Evolutionary conservation across 208 protist genomes (phyloP).

Genomic region (Leishmania gerbilli): DNA sequence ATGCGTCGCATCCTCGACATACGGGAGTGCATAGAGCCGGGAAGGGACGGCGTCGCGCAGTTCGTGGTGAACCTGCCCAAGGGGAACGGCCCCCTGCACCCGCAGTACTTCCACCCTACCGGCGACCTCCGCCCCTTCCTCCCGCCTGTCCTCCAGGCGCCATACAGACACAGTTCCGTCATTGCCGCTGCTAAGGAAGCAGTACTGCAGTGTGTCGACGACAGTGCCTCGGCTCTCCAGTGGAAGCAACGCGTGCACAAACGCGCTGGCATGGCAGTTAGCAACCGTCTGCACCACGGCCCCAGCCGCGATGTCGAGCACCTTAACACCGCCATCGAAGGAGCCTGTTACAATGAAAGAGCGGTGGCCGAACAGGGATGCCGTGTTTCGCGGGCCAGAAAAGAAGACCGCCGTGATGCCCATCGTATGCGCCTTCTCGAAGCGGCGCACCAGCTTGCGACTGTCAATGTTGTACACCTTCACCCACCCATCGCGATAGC

Average conservation of each 20-base stretch:
- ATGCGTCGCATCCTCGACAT: neutral
- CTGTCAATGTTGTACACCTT: constrained; percentile 77
- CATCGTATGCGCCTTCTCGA: constrained; percentile 56
- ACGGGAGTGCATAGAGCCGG: constrained; percentile 19
- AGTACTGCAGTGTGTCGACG: neutral
- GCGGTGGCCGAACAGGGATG: constrained; percentile 49
- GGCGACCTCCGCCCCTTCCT: neutral
- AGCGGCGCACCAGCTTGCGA: constrained; percentile 74
- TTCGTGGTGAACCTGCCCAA: constrained; percentile 20
- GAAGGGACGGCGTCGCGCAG: constrained; percentile 42
- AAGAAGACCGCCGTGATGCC: constrained; percentile 74
- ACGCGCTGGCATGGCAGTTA: constrained; percentile 60
- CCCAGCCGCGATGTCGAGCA: constrained; percentile 63
- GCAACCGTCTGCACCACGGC: constrained; percentile 35
- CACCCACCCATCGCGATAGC: constrained; percentile 81
- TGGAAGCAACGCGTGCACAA: constrained; percentile 54
- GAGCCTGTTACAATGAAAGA: constrained; percentile 62
- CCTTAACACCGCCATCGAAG: constrained; percentile 62
- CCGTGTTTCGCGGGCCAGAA: constrained; percentile 34
- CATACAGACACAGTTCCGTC: constrained; percentile 74
- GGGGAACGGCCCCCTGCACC: constrained; percentile 20
- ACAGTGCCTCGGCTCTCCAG: constrained; percentile 10
- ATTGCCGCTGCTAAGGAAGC: constrained; percentile 66
- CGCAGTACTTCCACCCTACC: constrained; percentile 15
- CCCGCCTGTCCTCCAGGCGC: constrained; percentile 23